Conservation (phyloP, 805 yeast genomes). For the Cyberlindnera euphorbiae region DNA sequence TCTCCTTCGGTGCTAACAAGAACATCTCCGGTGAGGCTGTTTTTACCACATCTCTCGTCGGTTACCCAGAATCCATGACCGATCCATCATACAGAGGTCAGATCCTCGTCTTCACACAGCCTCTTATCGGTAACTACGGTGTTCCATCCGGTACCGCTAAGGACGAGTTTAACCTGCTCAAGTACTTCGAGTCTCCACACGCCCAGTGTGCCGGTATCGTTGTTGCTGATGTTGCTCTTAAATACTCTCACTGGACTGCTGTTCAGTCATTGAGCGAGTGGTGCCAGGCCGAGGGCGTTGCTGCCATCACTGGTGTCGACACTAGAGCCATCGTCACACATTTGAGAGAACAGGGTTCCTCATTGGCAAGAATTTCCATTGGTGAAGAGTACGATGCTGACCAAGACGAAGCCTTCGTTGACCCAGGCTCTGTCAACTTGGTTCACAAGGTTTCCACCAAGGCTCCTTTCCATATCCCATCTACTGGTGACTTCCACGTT, state of each 20-base stretch:
- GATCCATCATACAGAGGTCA: constrained; percentile 98
- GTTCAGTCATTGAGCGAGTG: constrained; percentile 91
- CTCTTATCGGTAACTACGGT: constrained; percentile 96
- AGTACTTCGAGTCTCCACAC: constrained; percentile 86
- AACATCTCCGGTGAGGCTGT: constrained; percentile 96
- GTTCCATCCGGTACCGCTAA: constrained; percentile 82
- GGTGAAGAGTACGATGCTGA: constrained; percentile 92
- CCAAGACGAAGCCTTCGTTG: constrained; percentile 84
- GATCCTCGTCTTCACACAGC: constrained; percentile 94
- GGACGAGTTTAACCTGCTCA: constrained; percentile 81
- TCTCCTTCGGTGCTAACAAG: constrained; percentile 92
- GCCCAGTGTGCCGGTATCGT: constrained; percentile 95
- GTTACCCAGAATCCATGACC: constrained; percentile 98
- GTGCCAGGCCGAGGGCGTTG: constrained; percentile 96
- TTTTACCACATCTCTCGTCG: constrained; percentile 95
- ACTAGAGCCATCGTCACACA: constrained; percentile 91
- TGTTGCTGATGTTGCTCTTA: constrained; percentile 91
- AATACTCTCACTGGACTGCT: constrained; percentile 99
- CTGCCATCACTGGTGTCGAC: constrained; percentile 95
- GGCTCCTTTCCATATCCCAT: constrained; percentile 85
- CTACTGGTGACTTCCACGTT: constrained; percentile 65
- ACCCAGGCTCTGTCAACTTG: constrained; percentile 85
- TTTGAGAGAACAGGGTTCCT: constrained; percentile 94
- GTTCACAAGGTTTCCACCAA: constrained; percentile 94
- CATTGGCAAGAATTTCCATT: constrained; percentile 82